Percentiles rank a stretch among this genome's conserved stretches.
Conservation (phyloP, 768 basidiomycete genomes). For the Lactarius evosmus region DNA sequence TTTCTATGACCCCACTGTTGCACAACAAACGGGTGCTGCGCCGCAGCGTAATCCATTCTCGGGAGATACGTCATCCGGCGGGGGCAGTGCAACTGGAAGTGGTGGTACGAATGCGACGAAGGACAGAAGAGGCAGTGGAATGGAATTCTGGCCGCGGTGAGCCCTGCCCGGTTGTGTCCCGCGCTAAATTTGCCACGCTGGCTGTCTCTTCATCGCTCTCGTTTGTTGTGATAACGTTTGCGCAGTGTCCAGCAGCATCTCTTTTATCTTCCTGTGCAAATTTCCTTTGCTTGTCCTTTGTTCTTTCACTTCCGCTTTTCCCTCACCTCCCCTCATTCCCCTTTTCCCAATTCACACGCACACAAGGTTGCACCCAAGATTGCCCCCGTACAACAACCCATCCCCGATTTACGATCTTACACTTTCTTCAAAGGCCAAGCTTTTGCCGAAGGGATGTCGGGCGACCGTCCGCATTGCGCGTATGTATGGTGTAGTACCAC, state of each 20-base stretch:
- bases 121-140: slow-evolving; percentile 54
- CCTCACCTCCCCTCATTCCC: background rate
- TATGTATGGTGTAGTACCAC: slow-evolving; percentile 28
- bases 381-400: slow-evolving; percentile 16
- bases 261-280: slow-evolving; percentile 23
- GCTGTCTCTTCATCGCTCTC: slow-evolving; percentile 4
- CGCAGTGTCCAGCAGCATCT: slow-evolving; percentile 13
- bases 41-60: slow-evolving; percentile 40
- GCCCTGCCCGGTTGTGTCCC: background rate
- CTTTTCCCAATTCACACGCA: slow-evolving; percentile 10
- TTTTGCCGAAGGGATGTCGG: slow-evolving; percentile 22
- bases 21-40: slow-evolving; percentile 35
- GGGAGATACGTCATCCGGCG: slow-evolving; percentile 21
- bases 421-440: slow-evolving; percentile 2
- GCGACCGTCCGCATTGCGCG: slow-evolving; percentile 15
- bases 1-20: slow-evolving; percentile 65
- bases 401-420: slow-evolving; percentile 14
- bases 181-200: background rate
- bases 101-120: slow-evolving; percentile 47
- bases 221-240: slow-evolving; percentile 6
- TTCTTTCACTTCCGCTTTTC: slow-evolving; percentile 7
- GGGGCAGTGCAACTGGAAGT: slow-evolving; percentile 35
- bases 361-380: slow-evolving; percentile 15
- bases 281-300: slow-evolving; percentile 14
- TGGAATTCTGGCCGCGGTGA: slow-evolving; percentile 78